A percentile compares a stretch with the other conserved stretches of the same genome.
Conservation (phyloP, 140 eudicot genomes). For the Flaveria floridana region DNA sequence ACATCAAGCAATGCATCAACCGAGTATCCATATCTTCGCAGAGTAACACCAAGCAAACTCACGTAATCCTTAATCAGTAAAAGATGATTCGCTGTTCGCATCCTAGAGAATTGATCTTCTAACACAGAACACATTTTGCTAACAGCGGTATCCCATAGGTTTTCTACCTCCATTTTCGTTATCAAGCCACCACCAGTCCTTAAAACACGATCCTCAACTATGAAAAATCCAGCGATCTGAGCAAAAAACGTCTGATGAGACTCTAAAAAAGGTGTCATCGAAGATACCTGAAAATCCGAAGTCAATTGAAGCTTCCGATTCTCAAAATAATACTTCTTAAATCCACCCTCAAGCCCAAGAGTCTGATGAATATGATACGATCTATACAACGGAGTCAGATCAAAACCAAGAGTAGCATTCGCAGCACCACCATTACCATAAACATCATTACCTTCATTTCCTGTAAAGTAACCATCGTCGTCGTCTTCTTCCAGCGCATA, state of each 20-base stretch:
- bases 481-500: conserved; percentile 84
- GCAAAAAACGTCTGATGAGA: conserved; percentile 97
- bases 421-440: conserved; percentile 40
- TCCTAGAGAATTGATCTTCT: conserved; percentile 96
- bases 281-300: conserved; percentile 97
- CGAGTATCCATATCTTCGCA: conserved; percentile 81
- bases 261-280: conserved; percentile 93
- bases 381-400: conserved; percentile 81
- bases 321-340: conserved; percentile 84
- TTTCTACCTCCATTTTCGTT: conserved; percentile 92
- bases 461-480: conserved; percentile 52
- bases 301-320: conserved; percentile 89
- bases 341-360: conserved; percentile 75
- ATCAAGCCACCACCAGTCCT: conserved; percentile 96
- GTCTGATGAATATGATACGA: conserved; percentile 89
- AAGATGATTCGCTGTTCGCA: conserved; percentile 98
- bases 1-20: conserved; percentile 97
- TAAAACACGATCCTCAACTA: conserved; percentile 85
- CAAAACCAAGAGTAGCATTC: conserved; percentile 58
- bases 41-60: conserved; percentile 91
- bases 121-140: conserved; percentile 97
- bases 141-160: conserved; percentile 92
- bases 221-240: conserved; percentile 93
- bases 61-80: conserved; percentile 95
- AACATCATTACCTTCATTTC: conserved; percentile 35